A percentile compares a stretch with the other conserved stretches of the same genome.
These are phyloP conservation scores for Pyrus hybrid DNA, from an alignment of 331 rosid species.

Conservation along the genomic window DNA sequence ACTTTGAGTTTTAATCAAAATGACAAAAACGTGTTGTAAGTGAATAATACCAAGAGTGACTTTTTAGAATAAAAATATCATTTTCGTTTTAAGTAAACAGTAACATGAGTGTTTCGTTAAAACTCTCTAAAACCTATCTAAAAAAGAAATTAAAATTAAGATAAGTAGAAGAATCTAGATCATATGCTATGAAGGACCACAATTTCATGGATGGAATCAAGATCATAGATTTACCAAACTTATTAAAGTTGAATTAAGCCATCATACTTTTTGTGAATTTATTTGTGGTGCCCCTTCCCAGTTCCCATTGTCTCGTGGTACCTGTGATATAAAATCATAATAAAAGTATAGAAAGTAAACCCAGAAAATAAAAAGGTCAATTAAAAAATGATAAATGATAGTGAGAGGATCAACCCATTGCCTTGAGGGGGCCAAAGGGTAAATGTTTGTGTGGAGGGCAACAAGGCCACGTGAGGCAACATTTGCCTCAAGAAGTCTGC, in stretches of 20 bases:
- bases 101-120: too few species aligned
- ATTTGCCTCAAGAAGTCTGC: conserved; percentile 10
- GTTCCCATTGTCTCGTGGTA: conserved; percentile 14
- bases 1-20: too few species aligned
- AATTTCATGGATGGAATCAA: not conserved
- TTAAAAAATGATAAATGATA: not conserved
- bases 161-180: not conserved
- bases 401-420: conserved; percentile 13
- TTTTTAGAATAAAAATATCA: too few species aligned
- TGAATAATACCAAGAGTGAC: too few species aligned
- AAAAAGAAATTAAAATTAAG: not conserved
- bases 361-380: not conserved
- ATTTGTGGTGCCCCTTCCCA: conserved; percentile 13
- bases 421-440: not conserved
- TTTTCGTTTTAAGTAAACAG: too few species aligned
- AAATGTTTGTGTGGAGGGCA: conserved; percentile 24
- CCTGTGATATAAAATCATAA: conserved; percentile 10
- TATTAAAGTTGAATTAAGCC: not conserved
- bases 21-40: too few species aligned
- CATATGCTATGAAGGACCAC: not conserved
- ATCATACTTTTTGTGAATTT: not conserved
- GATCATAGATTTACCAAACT: not conserved
- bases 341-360: not conserved
- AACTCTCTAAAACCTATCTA: too few species aligned
- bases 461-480: conserved; percentile 30